These are phyloP conservation scores for Brachypodium distachyon DNA, from an alignment of 202 grass and related monocot genomes.

Conservation along the genomic window DNA sequence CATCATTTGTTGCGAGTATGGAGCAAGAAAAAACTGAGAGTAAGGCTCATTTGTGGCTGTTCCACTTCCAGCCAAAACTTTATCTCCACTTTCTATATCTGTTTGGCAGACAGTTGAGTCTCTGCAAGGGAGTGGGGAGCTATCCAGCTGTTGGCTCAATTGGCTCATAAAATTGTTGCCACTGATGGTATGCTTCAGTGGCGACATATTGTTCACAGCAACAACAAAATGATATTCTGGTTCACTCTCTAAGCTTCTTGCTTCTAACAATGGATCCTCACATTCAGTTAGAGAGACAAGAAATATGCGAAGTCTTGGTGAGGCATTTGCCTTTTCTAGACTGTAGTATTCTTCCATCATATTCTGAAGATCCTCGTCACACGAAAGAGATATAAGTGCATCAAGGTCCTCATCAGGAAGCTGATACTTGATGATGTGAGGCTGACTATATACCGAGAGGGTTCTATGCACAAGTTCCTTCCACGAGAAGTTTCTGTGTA, in stretches of 20 bases:
- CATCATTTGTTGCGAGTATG: conserved; percentile 18
- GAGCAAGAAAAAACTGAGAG: conserved; percentile 52
- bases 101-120: conserved; percentile 26
- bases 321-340: conserved; percentile 59
- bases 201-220: conserved; percentile 75
- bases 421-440: conserved; percentile 95
- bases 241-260: conserved; percentile 44
- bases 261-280: conserved; percentile 31
- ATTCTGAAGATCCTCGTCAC: conserved; percentile 89
- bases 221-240: conserved; percentile 76
- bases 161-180: conserved; percentile 61
- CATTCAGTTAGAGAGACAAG: conserved; percentile 62
- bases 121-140: conserved; percentile 22
- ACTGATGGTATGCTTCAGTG: conserved; percentile 42
- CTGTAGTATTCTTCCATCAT: conserved; percentile 91
- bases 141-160: conserved; percentile 27
- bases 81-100: conserved; percentile 17
- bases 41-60: background rate
- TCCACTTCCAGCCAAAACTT: conserved; percentile 24
- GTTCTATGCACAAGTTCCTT: conserved; percentile 66
- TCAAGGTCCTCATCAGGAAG: conserved; percentile 93
- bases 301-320: conserved; percentile 71
- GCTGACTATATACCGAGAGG: conserved; percentile 57
- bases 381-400: conserved; percentile 84
- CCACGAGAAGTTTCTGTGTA: conserved; percentile 55